Evolutionary conservation across 495 filamentous ascomycete genomes (phyloP).

Genomic region (Friedmanniomyces simplex): DNA sequence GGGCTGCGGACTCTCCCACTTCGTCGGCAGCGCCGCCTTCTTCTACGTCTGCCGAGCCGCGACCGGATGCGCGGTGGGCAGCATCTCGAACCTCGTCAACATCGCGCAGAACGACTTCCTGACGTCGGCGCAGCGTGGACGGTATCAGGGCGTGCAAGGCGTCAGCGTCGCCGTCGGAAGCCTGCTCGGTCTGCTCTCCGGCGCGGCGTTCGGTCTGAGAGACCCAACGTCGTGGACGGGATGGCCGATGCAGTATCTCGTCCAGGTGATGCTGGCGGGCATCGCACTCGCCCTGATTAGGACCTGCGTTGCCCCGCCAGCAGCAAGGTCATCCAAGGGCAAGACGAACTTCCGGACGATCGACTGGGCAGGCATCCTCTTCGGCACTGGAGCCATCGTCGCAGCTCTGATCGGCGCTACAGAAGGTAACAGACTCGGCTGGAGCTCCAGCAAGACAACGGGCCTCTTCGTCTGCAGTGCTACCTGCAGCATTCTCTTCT

Average conservation of each 20-base stretch:
- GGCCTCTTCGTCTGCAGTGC: not conserved
- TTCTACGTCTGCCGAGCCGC: not conserved
- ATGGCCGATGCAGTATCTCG: not conserved
- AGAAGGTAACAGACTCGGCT: not conserved
- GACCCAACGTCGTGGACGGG: not conserved
- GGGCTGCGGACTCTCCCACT: not conserved
- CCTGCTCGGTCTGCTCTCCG: not conserved
- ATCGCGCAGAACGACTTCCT: slow-evolving; percentile 1
- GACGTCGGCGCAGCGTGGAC: not conserved
- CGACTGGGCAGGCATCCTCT: not conserved
- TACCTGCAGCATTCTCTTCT: not conserved
- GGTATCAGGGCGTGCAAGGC: not conserved
- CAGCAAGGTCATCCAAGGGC: not conserved
- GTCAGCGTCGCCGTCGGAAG: not conserved
- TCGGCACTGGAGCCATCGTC: not conserved
- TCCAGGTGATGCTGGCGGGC: not conserved
- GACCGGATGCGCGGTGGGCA: not conserved
- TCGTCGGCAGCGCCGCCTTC: not conserved
- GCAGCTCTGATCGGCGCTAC: not conserved
- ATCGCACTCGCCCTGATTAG: not conserved
- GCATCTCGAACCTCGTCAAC: slow-evolving; percentile 2
- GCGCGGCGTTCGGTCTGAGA: not conserved
- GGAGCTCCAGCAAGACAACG: not conserved
- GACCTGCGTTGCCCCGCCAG: not conserved
- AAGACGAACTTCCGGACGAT: not conserved